phyloP scores from a whole-genome alignment of 208 protist genomes.

The Crithidia thermophila region DNA sequence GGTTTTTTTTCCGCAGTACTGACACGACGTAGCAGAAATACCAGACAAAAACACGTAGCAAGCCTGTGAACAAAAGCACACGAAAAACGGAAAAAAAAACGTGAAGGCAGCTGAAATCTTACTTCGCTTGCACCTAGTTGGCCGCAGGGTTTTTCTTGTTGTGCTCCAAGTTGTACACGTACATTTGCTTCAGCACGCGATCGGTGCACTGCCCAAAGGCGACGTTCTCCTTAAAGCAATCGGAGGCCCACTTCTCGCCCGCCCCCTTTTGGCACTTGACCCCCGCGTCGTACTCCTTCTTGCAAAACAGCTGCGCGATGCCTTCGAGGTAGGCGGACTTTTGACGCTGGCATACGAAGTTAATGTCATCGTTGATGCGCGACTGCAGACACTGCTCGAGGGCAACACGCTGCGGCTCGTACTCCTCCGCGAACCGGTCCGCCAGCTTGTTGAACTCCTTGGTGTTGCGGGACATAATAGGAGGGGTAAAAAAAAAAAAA shows the following conservation, averaged over 20 bases:
- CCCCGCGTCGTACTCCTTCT: slow-evolving; percentile 69
- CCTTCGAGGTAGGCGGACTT: slow-evolving; percentile 79
- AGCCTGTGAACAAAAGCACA: too few species aligned
- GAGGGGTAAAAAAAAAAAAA: neutral
- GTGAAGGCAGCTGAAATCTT: too few species aligned
- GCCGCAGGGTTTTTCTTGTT: slow-evolving; percentile 78
- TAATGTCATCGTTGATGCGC: slow-evolving; percentile 87
- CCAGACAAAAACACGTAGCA: neutral
- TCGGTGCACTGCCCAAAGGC: slow-evolving; percentile 87
- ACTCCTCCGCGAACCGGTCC: slow-evolving; percentile 60
- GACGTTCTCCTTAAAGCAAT: slow-evolving; percentile 88
- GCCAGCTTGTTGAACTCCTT: slow-evolving; percentile 82
- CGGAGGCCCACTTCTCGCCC: slow-evolving; percentile 73
- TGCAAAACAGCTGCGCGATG: slow-evolving; percentile 75
- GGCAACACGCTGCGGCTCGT: slow-evolving; percentile 55
- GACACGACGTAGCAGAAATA: neutral
- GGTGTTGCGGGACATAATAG: slow-evolving; percentile 76
- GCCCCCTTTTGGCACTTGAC: slow-evolving; percentile 77
- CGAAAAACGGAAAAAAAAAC: neutral
- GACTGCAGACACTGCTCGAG: slow-evolving; percentile 77
- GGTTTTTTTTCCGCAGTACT: too few species aligned
- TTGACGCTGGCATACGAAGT: slow-evolving; percentile 84
- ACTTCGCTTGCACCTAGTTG: slow-evolving; percentile 53
- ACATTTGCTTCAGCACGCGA: slow-evolving; percentile 77
- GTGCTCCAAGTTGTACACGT: slow-evolving; percentile 85